Evolutionary conservation across 176 grass and related monocot species (phyloP).

Genomic region (Thalia dealbata): DNA sequence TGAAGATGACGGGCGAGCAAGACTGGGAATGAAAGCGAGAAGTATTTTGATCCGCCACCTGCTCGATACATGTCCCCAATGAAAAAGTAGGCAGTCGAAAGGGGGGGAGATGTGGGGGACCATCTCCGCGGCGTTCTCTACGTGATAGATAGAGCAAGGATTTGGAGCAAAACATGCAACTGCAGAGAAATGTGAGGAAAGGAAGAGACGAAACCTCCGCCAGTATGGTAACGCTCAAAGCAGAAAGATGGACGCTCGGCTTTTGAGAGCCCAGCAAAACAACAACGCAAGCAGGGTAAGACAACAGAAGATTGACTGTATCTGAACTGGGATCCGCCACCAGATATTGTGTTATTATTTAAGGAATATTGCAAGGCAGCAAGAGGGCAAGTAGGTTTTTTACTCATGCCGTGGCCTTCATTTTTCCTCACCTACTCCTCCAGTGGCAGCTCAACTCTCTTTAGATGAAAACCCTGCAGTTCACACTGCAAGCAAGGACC

Average conservation of each 20-base stretch:
- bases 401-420: not conserved
- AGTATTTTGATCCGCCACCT: not conserved
- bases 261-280: slow-evolving; percentile 21
- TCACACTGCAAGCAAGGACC: not conserved
- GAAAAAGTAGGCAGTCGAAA: not conserved
- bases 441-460: not conserved
- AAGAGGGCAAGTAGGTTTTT: not conserved
- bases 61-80: slow-evolving; percentile 3
- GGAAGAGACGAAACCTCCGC: not conserved
- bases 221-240: not conserved
- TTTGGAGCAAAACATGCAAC: slow-evolving; percentile 1
- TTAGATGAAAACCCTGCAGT: not conserved
- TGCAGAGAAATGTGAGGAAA: not conserved
- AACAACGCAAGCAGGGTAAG: not conserved
- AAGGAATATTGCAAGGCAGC: not conserved
- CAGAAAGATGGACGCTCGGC: not conserved
- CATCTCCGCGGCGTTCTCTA: not conserved
- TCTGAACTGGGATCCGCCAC: slow-evolving; percentile 27
- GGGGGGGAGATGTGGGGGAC: not conserved
- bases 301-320: slow-evolving; percentile 26
- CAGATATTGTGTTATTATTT: slow-evolving; percentile 1
- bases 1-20: not conserved
- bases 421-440: slow-evolving; percentile 5
- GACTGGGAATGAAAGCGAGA: not conserved
- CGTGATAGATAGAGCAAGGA: slow-evolving; percentile 4